Conservation (phyloP, 1,139 yeast genomes). For the Taiozyma onychis region DNA sequence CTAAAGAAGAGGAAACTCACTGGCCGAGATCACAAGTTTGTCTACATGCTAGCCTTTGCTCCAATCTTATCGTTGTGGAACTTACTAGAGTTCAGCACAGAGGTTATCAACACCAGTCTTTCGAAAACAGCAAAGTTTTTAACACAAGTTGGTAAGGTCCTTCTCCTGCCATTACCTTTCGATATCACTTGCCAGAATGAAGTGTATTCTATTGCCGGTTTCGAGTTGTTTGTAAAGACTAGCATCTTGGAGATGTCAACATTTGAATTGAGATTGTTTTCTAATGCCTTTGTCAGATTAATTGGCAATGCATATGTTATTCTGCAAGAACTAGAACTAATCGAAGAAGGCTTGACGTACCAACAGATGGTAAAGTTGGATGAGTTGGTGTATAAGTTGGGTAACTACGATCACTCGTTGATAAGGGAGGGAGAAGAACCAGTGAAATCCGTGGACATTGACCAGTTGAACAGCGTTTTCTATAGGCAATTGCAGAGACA, state of each 20-base stretch:
- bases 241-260: conserved; percentile 12
- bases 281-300: conserved; percentile 12
- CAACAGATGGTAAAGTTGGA: conserved; percentile 16
- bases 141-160: conserved; percentile 11
- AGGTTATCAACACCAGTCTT: conserved; percentile 16
- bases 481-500: background rate
- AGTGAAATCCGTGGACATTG: background rate
- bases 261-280: conserved; percentile 8
- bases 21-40: background rate
- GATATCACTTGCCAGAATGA: conserved; percentile 6
- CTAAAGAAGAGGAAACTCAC: conserved; percentile 13
- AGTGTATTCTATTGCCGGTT: conserved; percentile 7
- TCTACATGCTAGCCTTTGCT: conserved; percentile 17
- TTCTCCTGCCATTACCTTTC: conserved; percentile 14
- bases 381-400: conserved; percentile 19
- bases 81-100: conserved; percentile 13
- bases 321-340: conserved; percentile 1
- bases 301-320: conserved; percentile 7
- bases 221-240: conserved; percentile 6
- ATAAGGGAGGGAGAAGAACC: background rate
- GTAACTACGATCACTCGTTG: conserved; percentile 11
- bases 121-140: conserved; percentile 14
- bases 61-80: conserved; percentile 17
- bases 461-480: background rate
- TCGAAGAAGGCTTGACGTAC: conserved; percentile 6